phyloP scores from a whole-genome alignment of 2,329 filamentous ascomycete species.

The Exophiala bonariae region DNA sequence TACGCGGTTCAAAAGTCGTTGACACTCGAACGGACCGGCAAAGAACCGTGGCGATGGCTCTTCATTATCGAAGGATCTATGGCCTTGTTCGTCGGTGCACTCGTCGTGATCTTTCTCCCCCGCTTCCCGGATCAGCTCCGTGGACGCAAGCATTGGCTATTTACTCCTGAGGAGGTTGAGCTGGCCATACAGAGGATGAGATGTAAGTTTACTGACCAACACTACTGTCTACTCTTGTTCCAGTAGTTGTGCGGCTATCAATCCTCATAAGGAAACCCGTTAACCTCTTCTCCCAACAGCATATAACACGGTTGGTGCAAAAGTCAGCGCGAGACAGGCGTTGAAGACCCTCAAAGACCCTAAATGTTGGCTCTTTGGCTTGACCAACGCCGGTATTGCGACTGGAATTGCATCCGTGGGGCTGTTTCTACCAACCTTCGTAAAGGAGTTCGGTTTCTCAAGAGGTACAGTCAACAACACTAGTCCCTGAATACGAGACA shows the following conservation, averaged over 20 bases:
- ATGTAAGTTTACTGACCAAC: too few relatives aligned
- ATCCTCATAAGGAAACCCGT: too few relatives aligned
- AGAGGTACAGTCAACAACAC: constrained; percentile 2
- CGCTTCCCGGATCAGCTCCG: constrained; percentile 2
- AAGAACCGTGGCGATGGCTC: constrained; percentile 63
- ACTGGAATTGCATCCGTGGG: constrained; percentile 9
- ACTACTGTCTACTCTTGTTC: too few relatives aligned
- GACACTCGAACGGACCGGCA: constrained; percentile 53
- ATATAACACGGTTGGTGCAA: not conserved
- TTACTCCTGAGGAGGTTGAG: not conserved
- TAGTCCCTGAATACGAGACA: not conserved
- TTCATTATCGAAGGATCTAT: constrained; percentile 46
- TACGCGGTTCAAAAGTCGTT: constrained; percentile 32
- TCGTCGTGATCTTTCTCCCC: constrained; percentile 67
- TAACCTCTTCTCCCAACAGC: too few relatives aligned
- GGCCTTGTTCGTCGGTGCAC: constrained; percentile 36
- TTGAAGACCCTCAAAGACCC: constrained; percentile 10
- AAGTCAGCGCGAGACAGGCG: constrained; percentile 6
- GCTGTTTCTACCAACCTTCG: constrained; percentile 11
- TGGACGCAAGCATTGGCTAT: not conserved
- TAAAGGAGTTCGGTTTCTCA: constrained; percentile 13
- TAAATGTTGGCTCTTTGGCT: constrained; percentile 11
- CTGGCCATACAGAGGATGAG: too few relatives aligned
- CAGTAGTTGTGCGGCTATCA: too few relatives aligned
- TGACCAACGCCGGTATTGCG: constrained; percentile 8